Percentiles rank a stretch among this genome's conserved stretches.
Evolutionary conservation across 2,329 filamentous ascomycete genomes (phyloP).

Genomic region (Aspergillus luchuensis): DNA sequence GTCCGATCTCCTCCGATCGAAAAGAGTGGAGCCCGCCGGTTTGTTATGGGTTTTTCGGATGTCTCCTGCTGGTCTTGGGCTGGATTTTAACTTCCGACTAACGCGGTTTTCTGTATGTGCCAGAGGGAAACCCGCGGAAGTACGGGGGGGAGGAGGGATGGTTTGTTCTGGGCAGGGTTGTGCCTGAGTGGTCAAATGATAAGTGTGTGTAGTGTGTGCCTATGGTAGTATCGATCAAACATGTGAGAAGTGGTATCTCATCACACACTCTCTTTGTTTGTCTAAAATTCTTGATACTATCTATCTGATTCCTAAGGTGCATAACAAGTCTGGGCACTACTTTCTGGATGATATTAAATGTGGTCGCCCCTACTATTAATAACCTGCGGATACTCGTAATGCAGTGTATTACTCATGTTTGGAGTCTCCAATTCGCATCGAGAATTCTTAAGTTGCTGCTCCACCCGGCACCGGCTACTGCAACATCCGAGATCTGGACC

Average conservation of each 20-base stretch:
- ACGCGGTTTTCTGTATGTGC: slow-evolving; percentile 3
- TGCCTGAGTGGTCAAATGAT: not conserved
- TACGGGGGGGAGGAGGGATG: not conserved
- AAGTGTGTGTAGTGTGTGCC: too few species aligned
- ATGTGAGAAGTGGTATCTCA: not conserved
- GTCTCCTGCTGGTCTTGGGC: not conserved
- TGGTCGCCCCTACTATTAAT: not conserved
- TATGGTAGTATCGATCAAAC: not conserved
- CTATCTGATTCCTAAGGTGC: not conserved
- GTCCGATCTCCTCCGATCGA: slow-evolving; percentile 11
- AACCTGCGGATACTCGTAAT: not conserved
- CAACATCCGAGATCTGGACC: slow-evolving; percentile 24
- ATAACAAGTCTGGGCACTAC: too few species aligned
- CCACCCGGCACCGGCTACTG: slow-evolving; percentile 23
- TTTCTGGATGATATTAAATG: too few species aligned
- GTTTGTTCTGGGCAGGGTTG: not conserved
- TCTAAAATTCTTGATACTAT: not conserved
- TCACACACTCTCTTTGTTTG: too few species aligned
- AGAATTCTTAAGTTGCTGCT: slow-evolving; percentile 14
- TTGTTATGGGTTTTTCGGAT: slow-evolving; percentile 8
- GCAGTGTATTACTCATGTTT: not conserved
- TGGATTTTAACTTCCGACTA: slow-evolving; percentile 9
- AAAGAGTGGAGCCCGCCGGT: not conserved
- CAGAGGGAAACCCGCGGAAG: not conserved
- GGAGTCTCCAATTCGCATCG: not conserved